Conservation (phyloP, 345 rosid species). For the Populus euphratica region DNA sequence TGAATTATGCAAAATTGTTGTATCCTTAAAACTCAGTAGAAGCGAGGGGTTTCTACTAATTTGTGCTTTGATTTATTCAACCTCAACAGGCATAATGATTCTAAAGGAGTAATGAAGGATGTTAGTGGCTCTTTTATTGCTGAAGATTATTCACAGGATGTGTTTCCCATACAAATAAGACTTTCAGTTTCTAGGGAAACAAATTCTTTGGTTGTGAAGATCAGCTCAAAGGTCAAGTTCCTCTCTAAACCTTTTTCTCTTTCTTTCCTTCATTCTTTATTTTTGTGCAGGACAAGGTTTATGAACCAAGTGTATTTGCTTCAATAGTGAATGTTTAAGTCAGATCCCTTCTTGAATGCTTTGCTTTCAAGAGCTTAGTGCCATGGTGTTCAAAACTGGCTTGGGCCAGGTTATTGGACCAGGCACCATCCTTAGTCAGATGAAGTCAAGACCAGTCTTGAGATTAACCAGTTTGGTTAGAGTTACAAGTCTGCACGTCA, state of each 20-base stretch:
- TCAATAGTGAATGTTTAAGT: neutral
- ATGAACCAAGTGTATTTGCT: neutral
- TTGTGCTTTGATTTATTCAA: conserved; percentile 2
- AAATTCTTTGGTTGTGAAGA: conserved; percentile 20
- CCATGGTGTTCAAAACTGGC: neutral
- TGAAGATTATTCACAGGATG: conserved; percentile 11
- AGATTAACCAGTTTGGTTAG: neutral
- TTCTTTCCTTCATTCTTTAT: neutral
- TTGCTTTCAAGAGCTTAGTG: neutral
- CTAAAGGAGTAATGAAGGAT: neutral
- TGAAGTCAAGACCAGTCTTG: neutral
- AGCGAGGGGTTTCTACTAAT: neutral
- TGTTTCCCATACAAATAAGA: conserved; percentile 21
- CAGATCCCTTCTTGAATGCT: neutral
- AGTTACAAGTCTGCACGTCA: neutral
- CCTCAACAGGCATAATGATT: conserved; percentile 14
- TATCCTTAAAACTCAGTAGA: neutral
- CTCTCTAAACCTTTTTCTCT: neutral
- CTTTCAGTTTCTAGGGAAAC: conserved; percentile 21
- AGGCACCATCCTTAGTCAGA: neutral
- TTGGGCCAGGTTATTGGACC: neutral
- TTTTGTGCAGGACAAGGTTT: neutral
- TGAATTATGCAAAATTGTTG: neutral
- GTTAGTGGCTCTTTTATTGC: neutral
- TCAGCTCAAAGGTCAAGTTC: conserved; percentile 15